Conservation (phyloP, 371 early-diverging fungal species). For the Mortierella sp. region DNA sequence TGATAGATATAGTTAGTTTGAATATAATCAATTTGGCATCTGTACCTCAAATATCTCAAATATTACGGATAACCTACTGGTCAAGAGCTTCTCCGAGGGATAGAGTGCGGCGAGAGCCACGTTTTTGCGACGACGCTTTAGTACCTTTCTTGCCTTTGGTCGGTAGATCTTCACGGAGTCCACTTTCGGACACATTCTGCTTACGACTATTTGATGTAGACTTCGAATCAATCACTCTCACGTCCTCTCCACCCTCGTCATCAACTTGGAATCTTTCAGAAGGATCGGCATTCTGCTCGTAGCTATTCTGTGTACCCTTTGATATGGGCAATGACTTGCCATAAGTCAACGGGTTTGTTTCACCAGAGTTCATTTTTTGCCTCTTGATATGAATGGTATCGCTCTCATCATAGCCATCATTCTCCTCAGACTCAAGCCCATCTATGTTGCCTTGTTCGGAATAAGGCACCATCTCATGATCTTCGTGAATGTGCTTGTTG, state of each 20-base stretch:
- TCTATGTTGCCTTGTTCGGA: slow-evolving; percentile 36
- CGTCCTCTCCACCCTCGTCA: slow-evolving; percentile 7
- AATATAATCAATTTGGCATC: not conserved
- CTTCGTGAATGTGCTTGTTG: slow-evolving; percentile 7
- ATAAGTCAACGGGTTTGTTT: not conserved
- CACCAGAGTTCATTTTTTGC: slow-evolving; percentile 7
- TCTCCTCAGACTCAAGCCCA: slow-evolving; percentile 17
- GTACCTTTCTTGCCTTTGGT: slow-evolving; percentile 7
- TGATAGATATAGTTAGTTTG: not conserved
- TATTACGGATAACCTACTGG: slow-evolving; percentile 21
- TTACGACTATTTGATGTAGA: slow-evolving; percentile 28
- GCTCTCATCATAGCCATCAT: slow-evolving; percentile 8
- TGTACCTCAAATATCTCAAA: not conserved
- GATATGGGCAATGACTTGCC: not conserved
- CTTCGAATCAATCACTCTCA: not conserved
- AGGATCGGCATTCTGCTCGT: not conserved
- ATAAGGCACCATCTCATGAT: slow-evolving; percentile 36
- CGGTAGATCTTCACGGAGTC: slow-evolving; percentile 6
- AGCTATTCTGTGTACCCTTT: not conserved
- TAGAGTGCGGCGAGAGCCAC: slow-evolving; percentile 13
- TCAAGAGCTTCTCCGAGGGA: slow-evolving; percentile 30
- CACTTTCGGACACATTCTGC: slow-evolving; percentile 13
- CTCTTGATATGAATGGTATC: slow-evolving; percentile 8
- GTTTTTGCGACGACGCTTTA: slow-evolving; percentile 16
- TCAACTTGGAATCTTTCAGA: slow-evolving; percentile 1